phyloP scores from a whole-genome alignment of 257 asterid genomes.

The Solanum gracilifrons region DNA sequence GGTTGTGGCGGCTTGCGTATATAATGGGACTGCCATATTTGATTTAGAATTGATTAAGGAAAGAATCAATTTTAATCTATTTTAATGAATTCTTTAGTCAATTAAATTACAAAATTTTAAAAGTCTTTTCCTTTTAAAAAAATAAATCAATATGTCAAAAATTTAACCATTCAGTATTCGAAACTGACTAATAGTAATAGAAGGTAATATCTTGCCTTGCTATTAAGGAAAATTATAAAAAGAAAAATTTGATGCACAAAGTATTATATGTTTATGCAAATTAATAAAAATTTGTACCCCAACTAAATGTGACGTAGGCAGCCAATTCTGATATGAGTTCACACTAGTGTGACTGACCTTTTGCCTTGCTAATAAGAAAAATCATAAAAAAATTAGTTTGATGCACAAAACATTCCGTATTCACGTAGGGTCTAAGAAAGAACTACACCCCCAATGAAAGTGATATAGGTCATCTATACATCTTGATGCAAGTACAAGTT shows the following conservation, averaged over 20 bases:
- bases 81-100: neutral
- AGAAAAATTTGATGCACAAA: neutral
- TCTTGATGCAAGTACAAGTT: no score
- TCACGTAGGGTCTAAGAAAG: neutral
- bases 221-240: neutral
- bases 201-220: neutral
- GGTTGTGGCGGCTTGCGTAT: neutral
- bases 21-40: neutral
- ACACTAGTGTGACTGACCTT: no score
- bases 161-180: no score
- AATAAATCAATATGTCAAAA: no score
- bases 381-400: neutral
- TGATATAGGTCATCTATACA: no score
- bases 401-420: neutral
- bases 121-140: neutral
- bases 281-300: no score
- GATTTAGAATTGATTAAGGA: neutral
- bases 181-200: no score
- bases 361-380: neutral
- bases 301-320: neutral
- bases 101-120: neutral
- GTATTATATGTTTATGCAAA: neutral
- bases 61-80: neutral
- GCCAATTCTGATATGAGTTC: no score
- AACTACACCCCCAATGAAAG: accelerated